phyloP scores from a whole-genome alignment of 2,329 filamentous ascomycete species.

The Xylaria sp. region DNA sequence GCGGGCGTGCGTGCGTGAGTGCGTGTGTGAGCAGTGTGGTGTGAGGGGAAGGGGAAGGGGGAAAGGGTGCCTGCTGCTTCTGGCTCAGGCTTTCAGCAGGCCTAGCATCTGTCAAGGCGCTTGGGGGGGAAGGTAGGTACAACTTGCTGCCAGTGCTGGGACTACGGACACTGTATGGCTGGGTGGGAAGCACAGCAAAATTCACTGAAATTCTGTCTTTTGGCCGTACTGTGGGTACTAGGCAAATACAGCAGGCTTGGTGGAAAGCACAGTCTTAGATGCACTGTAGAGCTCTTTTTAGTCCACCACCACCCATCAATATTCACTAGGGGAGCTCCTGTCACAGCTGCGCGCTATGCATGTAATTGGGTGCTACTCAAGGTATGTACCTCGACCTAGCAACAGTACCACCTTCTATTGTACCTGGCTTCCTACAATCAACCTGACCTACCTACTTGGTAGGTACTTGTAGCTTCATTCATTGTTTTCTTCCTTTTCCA shows the following conservation, averaged over 20 bases:
- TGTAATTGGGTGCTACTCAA: neutral
- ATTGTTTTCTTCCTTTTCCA: neutral
- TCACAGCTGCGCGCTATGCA: neutral
- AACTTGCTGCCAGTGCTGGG: neutral
- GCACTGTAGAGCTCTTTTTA: slow-evolving; percentile 22
- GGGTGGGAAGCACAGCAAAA: slow-evolving; percentile 5
- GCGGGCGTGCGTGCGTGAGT: slow-evolving; percentile 14
- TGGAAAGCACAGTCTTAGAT: neutral
- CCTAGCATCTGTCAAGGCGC: slow-evolving; percentile 14
- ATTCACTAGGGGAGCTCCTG: neutral
- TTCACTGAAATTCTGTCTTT: slow-evolving; percentile 16
- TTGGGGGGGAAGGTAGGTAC: neutral
- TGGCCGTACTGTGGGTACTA: slow-evolving; percentile 21
- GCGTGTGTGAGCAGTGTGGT: slow-evolving; percentile 23
- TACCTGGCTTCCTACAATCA: neutral
- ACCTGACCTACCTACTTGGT: neutral
- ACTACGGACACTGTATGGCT: slow-evolving; percentile 21
- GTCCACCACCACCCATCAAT: slow-evolving; percentile 1
- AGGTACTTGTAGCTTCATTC: neutral
- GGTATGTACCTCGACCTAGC: neutral
- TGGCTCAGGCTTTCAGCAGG: slow-evolving; percentile 24
- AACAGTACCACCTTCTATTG: slow-evolving; percentile 2
- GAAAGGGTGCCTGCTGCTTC: slow-evolving; percentile 24
- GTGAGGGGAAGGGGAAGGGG: slow-evolving; percentile 20
- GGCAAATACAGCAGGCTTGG: slow-evolving; percentile 8